Conservation (phyloP, 73 alveolate genomes). For the Paraurostyla sp. region DNA sequence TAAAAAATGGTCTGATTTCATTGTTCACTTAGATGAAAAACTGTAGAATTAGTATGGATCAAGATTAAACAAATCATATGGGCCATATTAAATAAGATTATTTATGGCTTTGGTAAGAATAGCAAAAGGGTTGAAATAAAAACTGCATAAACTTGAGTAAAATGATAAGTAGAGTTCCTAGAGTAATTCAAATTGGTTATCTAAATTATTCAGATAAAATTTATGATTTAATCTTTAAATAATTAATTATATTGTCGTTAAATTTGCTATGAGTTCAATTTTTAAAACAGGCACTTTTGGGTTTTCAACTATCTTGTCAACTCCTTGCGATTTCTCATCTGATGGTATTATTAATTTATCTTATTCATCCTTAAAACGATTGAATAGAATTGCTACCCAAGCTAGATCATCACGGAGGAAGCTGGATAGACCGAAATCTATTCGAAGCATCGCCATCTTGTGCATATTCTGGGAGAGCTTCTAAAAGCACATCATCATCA, state of each 20-base stretch:
- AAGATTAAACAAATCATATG: neutral
- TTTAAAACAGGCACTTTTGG: slow-evolving; percentile 62
- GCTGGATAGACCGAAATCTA: neutral
- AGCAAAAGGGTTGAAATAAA: neutral
- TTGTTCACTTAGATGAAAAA: neutral
- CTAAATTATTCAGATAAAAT: neutral
- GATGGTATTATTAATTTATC: neutral
- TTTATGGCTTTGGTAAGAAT: neutral
- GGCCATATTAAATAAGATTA: neutral
- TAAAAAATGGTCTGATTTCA: neutral
- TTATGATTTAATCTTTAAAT: neutral
- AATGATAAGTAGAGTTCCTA: neutral
- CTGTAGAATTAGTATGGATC: neutral
- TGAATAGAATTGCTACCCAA: neutral
- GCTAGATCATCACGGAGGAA: neutral
- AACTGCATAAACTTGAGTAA: neutral
- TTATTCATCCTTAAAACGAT: neutral
- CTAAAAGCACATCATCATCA: neutral
- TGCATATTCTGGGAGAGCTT: neutral
- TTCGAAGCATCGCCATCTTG: slow-evolving; percentile 2
- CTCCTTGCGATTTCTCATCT: slow-evolving; percentile 32
- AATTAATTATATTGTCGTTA: slow-evolving; percentile 37
- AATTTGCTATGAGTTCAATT: slow-evolving; percentile 42
- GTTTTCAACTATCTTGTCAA: slow-evolving; percentile 36
- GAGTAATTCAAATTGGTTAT: neutral